phyloP scores from a whole-genome alignment of 2,329 filamentous ascomycete genomes.

The Ilyonectria robusta region DNA sequence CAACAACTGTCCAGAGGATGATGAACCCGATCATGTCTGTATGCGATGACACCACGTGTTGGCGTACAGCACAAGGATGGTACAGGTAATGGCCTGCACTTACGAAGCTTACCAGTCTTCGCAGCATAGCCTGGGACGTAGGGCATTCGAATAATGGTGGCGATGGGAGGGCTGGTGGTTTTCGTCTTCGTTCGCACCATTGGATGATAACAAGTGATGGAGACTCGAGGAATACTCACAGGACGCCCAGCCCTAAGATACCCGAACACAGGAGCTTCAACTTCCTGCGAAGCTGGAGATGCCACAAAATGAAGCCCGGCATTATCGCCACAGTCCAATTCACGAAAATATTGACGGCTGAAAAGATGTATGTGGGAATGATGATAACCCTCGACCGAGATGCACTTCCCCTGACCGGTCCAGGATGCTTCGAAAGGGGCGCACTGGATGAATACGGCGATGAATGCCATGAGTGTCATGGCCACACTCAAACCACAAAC shows the following conservation, averaged over 20 bases:
- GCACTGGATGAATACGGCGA: constrained; percentile 10
- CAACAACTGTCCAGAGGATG: constrained; percentile 1
- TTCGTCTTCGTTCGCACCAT: not conserved
- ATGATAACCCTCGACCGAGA: constrained; percentile 14
- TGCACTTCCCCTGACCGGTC: constrained; percentile 22
- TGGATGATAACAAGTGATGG: accelerated
- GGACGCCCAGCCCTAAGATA: constrained; percentile 24
- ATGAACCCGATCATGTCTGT: not conserved
- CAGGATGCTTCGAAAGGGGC: constrained; percentile 20
- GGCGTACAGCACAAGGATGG: not conserved
- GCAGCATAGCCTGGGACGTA: not conserved
- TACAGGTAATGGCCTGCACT: not conserved
- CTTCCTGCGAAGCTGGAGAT: constrained; percentile 22
- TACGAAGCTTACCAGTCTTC: not conserved
- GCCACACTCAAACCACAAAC: not conserved
- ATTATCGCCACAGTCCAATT: constrained; percentile 30
- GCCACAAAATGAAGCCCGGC: constrained; percentile 18
- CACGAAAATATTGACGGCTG: constrained; percentile 18
- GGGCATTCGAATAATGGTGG: constrained; percentile 3
- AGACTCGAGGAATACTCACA: not conserved
- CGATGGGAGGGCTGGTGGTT: not conserved
- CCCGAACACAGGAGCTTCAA: constrained; percentile 17
- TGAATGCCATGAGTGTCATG: constrained; percentile 10
- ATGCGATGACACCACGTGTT: not conserved
- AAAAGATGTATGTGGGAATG: constrained; percentile 25